Evolutionary conservation across 352 stramenopile genomes (phyloP), one percentile per base, ranked within the genome.

Genomic region (Pythium vanterpoolii): DNA sequence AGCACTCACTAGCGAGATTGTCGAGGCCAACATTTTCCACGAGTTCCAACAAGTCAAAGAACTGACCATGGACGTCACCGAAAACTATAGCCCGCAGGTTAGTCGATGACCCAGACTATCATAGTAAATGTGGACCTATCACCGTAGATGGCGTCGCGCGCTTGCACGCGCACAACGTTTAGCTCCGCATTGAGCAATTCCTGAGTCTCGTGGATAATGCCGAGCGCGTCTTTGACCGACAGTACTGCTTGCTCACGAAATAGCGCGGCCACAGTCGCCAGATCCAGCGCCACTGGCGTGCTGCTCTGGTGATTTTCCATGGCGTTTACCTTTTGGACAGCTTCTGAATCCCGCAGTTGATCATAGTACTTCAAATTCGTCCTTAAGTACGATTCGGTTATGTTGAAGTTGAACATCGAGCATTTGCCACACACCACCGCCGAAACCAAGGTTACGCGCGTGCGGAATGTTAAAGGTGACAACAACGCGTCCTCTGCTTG

Each of bases 51-150:
- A 96, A 69, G 62, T 96, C 86, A 68, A 93, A 96, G 57, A 96
- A 96, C 62, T 96, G 86, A 27, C 86, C 86, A 65, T 96, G 86
- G 65, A 96, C 95, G 69, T 96, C 86, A n/a, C 86, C 86, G 72
- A 93, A 83, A 9, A 94, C 84, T 94, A 55, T 21, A 42, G 9
- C 6, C 5, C 5, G 8, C 34, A 21, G 10, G 34, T 42, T 21
- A 42, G 34, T 42, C 34, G 5, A 21, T 18, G 9, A n/a, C n/a
- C n/a, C n/a, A n/a, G n/a, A 5, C 34, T 42, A 21, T 42, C 10
- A 2, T 42, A 4, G 6, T 16, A n/a, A 21, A 18, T 11, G 34
- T 42, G 5, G 34, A 42, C 19, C 34, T 2, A 1, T n/a, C 52
- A 85, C 75, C 69, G 30, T 73, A 76, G 36, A 68, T 70, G 24